Percentiles rank a stretch among this genome's conserved stretches.
Conservation (phyloP, 352 stramenopile species). For the Pseudoperonospora humuli region DNA sequence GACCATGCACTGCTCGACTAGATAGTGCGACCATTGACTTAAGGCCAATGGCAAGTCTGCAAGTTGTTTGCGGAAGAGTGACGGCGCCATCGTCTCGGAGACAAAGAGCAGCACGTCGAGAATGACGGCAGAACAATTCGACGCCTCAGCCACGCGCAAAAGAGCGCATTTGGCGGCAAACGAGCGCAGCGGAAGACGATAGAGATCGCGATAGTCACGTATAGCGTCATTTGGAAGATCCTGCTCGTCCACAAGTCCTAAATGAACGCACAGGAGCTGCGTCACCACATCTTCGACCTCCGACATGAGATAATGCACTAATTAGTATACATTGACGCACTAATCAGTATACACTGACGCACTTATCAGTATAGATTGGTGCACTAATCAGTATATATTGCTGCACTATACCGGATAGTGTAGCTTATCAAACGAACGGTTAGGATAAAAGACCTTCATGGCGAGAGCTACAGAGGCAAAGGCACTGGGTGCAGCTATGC, state of each 20-base stretch:
- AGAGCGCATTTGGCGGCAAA: slow-evolving; percentile 42
- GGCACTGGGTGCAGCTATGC: slow-evolving; percentile 58
- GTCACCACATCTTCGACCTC: slow-evolving; percentile 38
- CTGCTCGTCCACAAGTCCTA: slow-evolving; percentile 46
- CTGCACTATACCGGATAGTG: no score
- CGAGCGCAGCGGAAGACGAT: slow-evolving; percentile 30
- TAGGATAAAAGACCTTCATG: no score
- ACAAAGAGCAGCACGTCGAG: slow-evolving; percentile 70
- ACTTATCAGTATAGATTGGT: no score
- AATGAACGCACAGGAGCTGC: slow-evolving; percentile 83
- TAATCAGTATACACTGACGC: no score
- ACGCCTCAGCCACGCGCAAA: slow-evolving; percentile 38
- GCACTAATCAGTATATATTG: no score
- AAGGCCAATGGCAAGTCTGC: slow-evolving; percentile 27
- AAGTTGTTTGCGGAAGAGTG: slow-evolving; percentile 44
- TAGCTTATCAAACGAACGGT: no score
- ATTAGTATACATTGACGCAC: no score
- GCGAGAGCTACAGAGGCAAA: slow-evolving; percentile 35
- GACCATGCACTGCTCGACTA: slow-evolving; percentile 45
- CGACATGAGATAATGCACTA: slow-evolving; percentile 11
- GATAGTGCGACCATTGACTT: slow-evolving; percentile 65
- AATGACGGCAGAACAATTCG: slow-evolving; percentile 47
- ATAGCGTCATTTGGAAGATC: slow-evolving; percentile 6
- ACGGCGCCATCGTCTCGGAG: slow-evolving; percentile 63
- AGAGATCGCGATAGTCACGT: slow-evolving; percentile 50